Base-by-base conservation (phyloP, 352 stramenopile genomes). In the Phytophthora uliginosa region DNA sequence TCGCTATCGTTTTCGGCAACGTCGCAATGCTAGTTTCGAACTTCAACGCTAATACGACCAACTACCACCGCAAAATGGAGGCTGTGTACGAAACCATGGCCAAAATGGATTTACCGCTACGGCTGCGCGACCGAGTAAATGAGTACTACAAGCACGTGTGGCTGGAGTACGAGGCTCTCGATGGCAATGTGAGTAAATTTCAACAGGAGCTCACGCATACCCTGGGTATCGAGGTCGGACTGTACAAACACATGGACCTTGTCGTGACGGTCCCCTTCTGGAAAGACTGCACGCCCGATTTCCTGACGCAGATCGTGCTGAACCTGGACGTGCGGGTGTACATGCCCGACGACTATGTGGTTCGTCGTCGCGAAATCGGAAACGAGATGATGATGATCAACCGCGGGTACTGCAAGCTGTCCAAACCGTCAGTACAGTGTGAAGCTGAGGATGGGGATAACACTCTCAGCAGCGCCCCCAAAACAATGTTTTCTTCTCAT, bases 61-160 rank as follows among this genome's bases (percentile, higher is more conserved):
- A 73, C 20, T 93, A 91, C 63, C 74, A 87, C 24, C 79, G 76
- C 28, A 92, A 92, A 52, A 89, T 91, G 81, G 84, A 91, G 53
- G 54, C 55, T 13, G 76, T 92, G 3, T 85, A 84, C 45, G 76
- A 75, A 2, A 71, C 77, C n/a, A 92, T 92, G 85, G 57, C 48
- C 31, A 86, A 90, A 50, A 59, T 89, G 56, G 54, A 74, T 15
- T 58, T 89, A 13, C 81, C 79, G 0, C 3, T 68, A 1, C 70
- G 73, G 12, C 50, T 89, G 22, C 70, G 79, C 2, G 70, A 83
- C 4, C 69, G 77, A n/a, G 72, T 87, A 18, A 63, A 83, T n/a
- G 40, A 73, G 12, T 89, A 85, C 58, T 87, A 87, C 61, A 75
- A 73, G 12, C 83, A 87, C 47, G 56, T 85, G 8, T 88, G 79